Conservation (phyloP, 2,329 filamentous ascomycete genomes). For the Sarocladiaceae sp. region DNA sequence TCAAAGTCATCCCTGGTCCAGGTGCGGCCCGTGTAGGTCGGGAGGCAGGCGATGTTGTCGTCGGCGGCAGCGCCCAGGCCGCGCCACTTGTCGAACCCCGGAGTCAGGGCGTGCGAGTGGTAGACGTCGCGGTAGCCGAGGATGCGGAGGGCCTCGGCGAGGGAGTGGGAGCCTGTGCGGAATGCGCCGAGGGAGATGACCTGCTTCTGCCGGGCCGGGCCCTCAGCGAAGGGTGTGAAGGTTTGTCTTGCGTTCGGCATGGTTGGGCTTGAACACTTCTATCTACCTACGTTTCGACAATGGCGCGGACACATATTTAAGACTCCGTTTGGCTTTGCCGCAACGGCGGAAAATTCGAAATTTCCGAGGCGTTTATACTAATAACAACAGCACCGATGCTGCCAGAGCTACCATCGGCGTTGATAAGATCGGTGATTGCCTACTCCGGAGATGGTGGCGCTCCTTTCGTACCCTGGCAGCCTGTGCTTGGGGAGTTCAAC, state of each 20-base stretch:
- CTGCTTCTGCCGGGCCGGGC: slow-evolving; percentile 7
- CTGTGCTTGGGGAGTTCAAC: too few relatives aligned
- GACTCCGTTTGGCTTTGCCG: background rate
- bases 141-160: slow-evolving; percentile 15
- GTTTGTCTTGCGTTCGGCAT: background rate
- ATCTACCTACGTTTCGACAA: background rate
- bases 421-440: too few relatives aligned
- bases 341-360: too few relatives aligned
- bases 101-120: slow-evolving; percentile 13
- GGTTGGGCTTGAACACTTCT: background rate
- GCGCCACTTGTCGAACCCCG: slow-evolving; percentile 10
- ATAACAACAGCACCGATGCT: too few relatives aligned
- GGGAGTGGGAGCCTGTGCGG: slow-evolving; percentile 17
- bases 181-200: slow-evolving; percentile 15
- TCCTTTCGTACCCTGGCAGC: too few relatives aligned
- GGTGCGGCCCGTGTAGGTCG: slow-evolving; percentile 10
- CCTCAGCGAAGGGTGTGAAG: slow-evolving; percentile 8
- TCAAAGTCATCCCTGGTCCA: slow-evolving; percentile 8
- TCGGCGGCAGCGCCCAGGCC: slow-evolving; percentile 13
- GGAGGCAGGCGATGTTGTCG: slow-evolving; percentile 12
- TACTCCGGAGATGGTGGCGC: too few relatives aligned
- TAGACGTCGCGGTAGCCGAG: slow-evolving; percentile 17
- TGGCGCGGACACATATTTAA: background rate
- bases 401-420: too few relatives aligned
- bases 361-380: too few relatives aligned